Base-by-base conservation (phyloP, 2,329 filamentous ascomycete species). In the Apiospora phragmitis region DNA sequence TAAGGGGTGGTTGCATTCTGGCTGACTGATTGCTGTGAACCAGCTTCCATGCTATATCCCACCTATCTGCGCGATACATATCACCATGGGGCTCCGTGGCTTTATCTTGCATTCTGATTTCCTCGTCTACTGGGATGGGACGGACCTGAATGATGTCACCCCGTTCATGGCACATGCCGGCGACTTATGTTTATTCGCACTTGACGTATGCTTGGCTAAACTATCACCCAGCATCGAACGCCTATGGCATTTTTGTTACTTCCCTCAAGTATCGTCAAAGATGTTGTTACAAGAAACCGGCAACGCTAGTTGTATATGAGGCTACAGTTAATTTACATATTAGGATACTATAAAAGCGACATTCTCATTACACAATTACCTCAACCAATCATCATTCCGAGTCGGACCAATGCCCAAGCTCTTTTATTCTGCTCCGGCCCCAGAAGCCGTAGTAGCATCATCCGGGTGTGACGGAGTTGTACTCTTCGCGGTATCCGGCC, bases 321-420 rank as follows among this genome's bases (percentile, higher is more conserved):
- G 45, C 47, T 62, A 62, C 55, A 24, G 11, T n/a, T 62, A 62
- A 24, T 11, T n/a, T 62, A 62, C 55, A 62, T 62, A 62, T 62
- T 38, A 18, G 55, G 11, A 62, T 62, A 38, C n/a, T 62, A 62
- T 32, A 62, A n/a, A 14, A 14, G 55, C 38, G 16, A 29, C 51
- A n/a, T 59, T 26, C 29, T 26, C 14, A n/a, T 35, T 62, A 38
- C 32, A 18, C 26, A 59, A 38, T 32, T 21, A 21, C 29, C 18
- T 18, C 51, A 35, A 35, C 35, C 51, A 35, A 35, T 59, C 43
- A 47, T 55, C 29, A 26, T 12, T 16, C 8, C 8, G 51, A 11
- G 1, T 38, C 18, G 18, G 9, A 62, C 18, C 3, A 38, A 62
- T 9, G n/a, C 18, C 9, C 43, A 9, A 21, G 16, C 29, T 29